phyloP scores from a whole-genome alignment of 768 basidiomycete genomes.

The Rubroboletus pulcherrimus region DNA sequence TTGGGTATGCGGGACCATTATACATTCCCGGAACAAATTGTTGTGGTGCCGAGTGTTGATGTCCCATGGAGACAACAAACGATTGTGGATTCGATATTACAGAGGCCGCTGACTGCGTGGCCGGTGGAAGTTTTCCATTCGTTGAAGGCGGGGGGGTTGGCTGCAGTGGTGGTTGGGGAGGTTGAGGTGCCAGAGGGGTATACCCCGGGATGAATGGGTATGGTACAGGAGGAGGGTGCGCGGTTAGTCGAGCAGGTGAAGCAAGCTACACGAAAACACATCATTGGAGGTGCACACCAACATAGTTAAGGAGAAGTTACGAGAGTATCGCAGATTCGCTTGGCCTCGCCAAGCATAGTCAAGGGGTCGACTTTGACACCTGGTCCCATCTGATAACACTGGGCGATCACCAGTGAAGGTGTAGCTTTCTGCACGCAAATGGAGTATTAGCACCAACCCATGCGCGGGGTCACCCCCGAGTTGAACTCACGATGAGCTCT shows the following conservation, averaged over 20 bases:
- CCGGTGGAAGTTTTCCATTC: slow-evolving; percentile 31
- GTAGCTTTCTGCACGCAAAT: slow-evolving; percentile 43
- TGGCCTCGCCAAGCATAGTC: slow-evolving; percentile 70
- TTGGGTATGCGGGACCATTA: slow-evolving; percentile 46
- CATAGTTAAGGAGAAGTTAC: slow-evolving; percentile 36
- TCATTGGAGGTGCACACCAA: slow-evolving; percentile 11
- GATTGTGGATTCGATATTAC: slow-evolving; percentile 70
- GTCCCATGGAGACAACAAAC: slow-evolving; percentile 67
- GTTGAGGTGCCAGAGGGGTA: slow-evolving; percentile 19
- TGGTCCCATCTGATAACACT: slow-evolving; percentile 75
- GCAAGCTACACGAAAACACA: slow-evolving; percentile 48
- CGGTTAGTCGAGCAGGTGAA: slow-evolving; percentile 67
- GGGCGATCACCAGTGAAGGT: slow-evolving; percentile 69
- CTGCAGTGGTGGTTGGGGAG: slow-evolving; percentile 31
- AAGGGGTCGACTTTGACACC: slow-evolving; percentile 69
- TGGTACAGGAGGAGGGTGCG: slow-evolving; percentile 60
- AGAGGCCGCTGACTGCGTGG: slow-evolving; percentile 35
- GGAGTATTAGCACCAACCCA: slow-evolving; percentile 7
- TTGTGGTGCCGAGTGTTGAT: slow-evolving; percentile 45
- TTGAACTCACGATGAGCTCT: slow-evolving; percentile 67
- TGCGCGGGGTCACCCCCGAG: slow-evolving; percentile 4
- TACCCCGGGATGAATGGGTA: slow-evolving; percentile 47
- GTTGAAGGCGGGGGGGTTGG: slow-evolving; percentile 37
- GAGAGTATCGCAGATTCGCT: slow-evolving; percentile 71
- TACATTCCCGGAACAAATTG: slow-evolving; percentile 39